Percentiles rank a stretch among this genome's conserved stretches.
These are phyloP conservation scores for Gaeumannomyces tritici DNA, from an alignment of 2,329 filamentous ascomycete genomes.

Conservation along the genomic window DNA sequence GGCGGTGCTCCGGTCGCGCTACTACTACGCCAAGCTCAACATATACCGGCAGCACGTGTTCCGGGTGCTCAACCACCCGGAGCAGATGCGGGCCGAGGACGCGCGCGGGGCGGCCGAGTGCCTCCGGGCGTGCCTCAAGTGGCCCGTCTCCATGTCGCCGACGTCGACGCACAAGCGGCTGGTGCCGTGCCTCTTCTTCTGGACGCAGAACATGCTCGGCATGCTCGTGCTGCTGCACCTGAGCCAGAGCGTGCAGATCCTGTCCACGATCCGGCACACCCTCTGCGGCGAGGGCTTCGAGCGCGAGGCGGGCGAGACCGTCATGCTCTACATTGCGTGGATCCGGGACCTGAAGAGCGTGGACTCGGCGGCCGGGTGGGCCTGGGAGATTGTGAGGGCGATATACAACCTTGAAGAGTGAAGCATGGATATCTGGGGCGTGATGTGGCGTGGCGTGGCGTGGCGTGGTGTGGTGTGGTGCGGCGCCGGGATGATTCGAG, in stretches of 20 bases:
- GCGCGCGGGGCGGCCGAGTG: conserved; percentile 44
- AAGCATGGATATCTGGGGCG: too few species aligned
- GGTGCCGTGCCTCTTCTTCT: conserved; percentile 49
- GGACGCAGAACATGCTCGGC: conserved; percentile 52
- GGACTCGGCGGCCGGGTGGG: conserved; percentile 46
- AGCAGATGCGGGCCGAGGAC: conserved; percentile 43
- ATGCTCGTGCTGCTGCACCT: conserved; percentile 48
- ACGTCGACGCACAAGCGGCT: conserved; percentile 47
- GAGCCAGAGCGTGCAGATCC: conserved; percentile 38
- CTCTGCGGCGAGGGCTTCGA: conserved; percentile 40
- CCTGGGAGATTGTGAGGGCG: conserved; percentile 39
- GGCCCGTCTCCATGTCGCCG: conserved; percentile 50
- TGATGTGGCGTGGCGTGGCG: too few species aligned
- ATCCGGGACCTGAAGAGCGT: conserved; percentile 44
- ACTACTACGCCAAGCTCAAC: conserved; percentile 49
- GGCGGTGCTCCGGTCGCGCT: conserved; percentile 46
- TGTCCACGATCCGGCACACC: conserved; percentile 37
- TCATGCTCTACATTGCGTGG: conserved; percentile 47
- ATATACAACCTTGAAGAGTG: conserved; percentile 31
- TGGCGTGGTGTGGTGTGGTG: too few species aligned
- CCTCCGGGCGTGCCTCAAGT: conserved; percentile 45
- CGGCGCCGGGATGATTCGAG: not conserved
- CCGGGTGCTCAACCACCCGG: conserved; percentile 48
- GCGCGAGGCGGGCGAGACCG: conserved; percentile 36
- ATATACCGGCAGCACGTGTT: conserved; percentile 49